Conservation (phyloP, 2,329 filamentous ascomycete species). For the Westerdykella aurantiaca region DNA sequence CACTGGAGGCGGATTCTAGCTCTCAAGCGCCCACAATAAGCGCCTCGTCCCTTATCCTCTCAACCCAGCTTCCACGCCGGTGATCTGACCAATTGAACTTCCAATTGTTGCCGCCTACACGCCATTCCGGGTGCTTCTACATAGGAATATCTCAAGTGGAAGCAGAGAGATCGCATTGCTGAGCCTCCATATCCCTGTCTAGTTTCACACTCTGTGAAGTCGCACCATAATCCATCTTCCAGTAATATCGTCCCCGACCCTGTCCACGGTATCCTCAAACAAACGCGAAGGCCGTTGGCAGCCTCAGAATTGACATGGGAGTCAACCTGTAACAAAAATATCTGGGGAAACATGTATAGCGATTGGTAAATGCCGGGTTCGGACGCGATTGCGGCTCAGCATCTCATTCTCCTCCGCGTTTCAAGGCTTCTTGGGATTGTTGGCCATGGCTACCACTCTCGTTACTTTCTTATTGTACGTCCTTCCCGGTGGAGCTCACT, state of each 20-base stretch:
- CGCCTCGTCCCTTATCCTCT: slow-evolving; percentile 26
- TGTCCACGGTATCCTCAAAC: slow-evolving; percentile 13
- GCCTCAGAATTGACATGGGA: slow-evolving; percentile 21
- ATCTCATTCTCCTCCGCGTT: slow-evolving; percentile 19
- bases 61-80: slow-evolving; percentile 16
- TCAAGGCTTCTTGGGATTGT: slow-evolving; percentile 21
- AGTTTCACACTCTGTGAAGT: slow-evolving; percentile 22
- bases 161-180: too few species aligned
- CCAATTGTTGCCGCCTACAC: slow-evolving; percentile 11
- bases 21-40: slow-evolving; percentile 26
- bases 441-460: slow-evolving; percentile 51
- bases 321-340: slow-evolving; percentile 28
- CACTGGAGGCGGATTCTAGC: slow-evolving; percentile 21
- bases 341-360: slow-evolving; percentile 10
- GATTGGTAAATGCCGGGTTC: slow-evolving; percentile 12
- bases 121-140: slow-evolving; percentile 1
- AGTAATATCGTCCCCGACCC: too few species aligned
- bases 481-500: slow-evolving; percentile 18
- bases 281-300: slow-evolving; percentile 18
- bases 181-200: slow-evolving; percentile 13
- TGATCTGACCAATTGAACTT: slow-evolving; percentile 28
- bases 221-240: slow-evolving; percentile 19
- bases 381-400: slow-evolving; percentile 25
- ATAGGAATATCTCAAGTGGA: too few species aligned
- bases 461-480: slow-evolving; percentile 53